These are phyloP conservation scores for Thamnidium elegans DNA, from an alignment of 192 early-diverging fungal species.

Conservation along the genomic window DNA sequence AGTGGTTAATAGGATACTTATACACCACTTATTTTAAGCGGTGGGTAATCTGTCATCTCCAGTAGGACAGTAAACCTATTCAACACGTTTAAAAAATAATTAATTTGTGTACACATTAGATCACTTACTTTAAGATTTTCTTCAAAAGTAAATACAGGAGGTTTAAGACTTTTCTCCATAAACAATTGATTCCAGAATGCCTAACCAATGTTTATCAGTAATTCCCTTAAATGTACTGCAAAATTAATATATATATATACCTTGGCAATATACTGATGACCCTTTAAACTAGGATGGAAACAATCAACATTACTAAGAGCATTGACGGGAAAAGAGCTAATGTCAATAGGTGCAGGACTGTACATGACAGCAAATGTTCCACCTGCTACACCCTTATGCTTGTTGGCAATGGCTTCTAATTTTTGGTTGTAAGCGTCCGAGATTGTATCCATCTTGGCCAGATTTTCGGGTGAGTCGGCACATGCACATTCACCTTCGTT, in stretches of 20 bases:
- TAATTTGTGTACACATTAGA: too few species aligned
- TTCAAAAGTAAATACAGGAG: slow-evolving; percentile 12
- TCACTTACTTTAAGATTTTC: slow-evolving; percentile 16
- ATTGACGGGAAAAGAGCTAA: slow-evolving; percentile 11
- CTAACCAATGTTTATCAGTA: neutral
- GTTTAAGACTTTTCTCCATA: slow-evolving; percentile 5
- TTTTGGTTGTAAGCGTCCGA: slow-evolving; percentile 24
- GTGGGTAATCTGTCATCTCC: slow-evolving; percentile 16
- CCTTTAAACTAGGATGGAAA: slow-evolving; percentile 26
- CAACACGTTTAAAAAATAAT: neutral
- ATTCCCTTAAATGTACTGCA: too few species aligned
- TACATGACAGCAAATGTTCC: slow-evolving; percentile 22
- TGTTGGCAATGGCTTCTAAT: slow-evolving; percentile 14
- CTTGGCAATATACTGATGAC: slow-evolving; percentile 26
- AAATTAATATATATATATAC: too few species aligned
- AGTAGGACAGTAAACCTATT: slow-evolving; percentile 18
- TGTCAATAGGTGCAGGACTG: slow-evolving; percentile 9
- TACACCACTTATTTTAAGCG: neutral
- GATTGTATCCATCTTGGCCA: slow-evolving; percentile 19
- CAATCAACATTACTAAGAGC: slow-evolving; percentile 24
- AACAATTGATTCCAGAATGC: slow-evolving; percentile 26
- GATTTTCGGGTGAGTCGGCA: slow-evolving; percentile 1
- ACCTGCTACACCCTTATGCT: slow-evolving; percentile 13
- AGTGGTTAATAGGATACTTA: too few species aligned
- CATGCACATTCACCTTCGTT: slow-evolving; percentile 19